phyloP scores from a whole-genome alignment of 306 rosid species.

The Citrullus amarus region DNA sequence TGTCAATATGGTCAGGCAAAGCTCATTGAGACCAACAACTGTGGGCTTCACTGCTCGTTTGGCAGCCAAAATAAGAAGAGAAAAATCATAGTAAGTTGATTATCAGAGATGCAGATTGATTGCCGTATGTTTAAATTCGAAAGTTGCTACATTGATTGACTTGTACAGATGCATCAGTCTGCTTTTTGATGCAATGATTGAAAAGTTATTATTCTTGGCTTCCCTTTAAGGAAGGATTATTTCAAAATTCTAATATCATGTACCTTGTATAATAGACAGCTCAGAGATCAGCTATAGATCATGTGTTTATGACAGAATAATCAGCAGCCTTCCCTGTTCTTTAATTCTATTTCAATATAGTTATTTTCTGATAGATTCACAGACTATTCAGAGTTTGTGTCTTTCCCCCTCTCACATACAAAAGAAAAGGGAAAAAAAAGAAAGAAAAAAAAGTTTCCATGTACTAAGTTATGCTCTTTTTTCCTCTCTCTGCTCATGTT shows the following conservation, averaged over 20 bases:
- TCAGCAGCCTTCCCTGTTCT: neutral
- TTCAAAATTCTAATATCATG: neutral
- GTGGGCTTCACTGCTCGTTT: slow-evolving; percentile 75
- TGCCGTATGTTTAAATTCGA: neutral
- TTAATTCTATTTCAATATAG: neutral
- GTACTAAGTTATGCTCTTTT: neutral
- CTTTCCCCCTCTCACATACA: neutral
- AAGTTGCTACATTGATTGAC: neutral
- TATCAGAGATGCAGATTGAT: neutral
- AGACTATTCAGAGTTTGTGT: neutral
- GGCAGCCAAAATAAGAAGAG: slow-evolving; percentile 40
- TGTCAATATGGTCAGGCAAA: slow-evolving; percentile 47
- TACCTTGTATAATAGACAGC: neutral
- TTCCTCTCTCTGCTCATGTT: neutral
- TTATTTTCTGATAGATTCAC: neutral
- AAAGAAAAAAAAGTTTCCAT: neutral
- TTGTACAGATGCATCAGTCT: slow-evolving; percentile 3
- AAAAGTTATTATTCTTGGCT: neutral
- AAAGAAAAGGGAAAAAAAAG: neutral
- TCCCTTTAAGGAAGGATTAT: neutral
- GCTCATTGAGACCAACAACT: slow-evolving; percentile 37
- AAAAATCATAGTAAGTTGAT: slow-evolving; percentile 8
- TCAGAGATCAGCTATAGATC: neutral
- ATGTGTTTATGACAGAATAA: neutral
- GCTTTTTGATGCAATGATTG: neutral